phyloP scores from a whole-genome alignment of 441 rosid genomes.

The Omphalea diandra region DNA sequence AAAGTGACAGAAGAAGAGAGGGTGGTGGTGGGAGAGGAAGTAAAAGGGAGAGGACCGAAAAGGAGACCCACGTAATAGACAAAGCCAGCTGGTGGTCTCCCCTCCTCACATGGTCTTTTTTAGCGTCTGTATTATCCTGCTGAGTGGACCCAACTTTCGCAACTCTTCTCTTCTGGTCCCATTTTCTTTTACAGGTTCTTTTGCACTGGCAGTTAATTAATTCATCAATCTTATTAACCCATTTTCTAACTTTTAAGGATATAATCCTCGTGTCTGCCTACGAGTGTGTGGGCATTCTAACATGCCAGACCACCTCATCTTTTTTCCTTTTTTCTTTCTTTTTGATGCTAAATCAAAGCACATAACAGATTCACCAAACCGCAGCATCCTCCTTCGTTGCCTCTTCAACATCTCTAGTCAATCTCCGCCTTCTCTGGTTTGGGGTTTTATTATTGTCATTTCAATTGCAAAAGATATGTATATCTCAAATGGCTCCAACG shows the following conservation, averaged over 20 bases:
- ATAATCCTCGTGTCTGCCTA: background rate
- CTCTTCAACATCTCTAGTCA: too few relatives aligned
- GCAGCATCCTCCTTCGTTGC: background rate
- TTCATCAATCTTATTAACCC: background rate
- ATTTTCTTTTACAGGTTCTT: conserved; percentile 19
- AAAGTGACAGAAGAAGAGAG: conserved; percentile 1
- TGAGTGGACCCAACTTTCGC: conserved; percentile 25
- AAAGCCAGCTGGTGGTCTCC: conserved; percentile 61
- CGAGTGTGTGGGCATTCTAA: background rate
- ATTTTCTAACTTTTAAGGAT: conserved; percentile 3
- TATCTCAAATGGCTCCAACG: too few relatives aligned
- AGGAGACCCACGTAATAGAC: conserved; percentile 38
- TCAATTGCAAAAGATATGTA: too few relatives aligned
- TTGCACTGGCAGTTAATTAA: conserved; percentile 16
- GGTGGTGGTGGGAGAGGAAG: conserved; percentile 2
- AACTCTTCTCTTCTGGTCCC: conserved; percentile 23
- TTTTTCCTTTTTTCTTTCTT: too few relatives aligned
- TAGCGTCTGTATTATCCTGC: conserved; percentile 2
- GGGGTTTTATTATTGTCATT: too few relatives aligned
- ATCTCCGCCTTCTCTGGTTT: too few relatives aligned
- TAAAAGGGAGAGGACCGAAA: conserved; percentile 9
- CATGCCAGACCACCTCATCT: conserved; percentile 18
- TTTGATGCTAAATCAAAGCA: conserved; percentile 10
- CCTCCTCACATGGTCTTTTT: conserved; percentile 47
- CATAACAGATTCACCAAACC: background rate